These are phyloP conservation scores for Stramenopiles sp. DNA, from an alignment of 352 stramenopile genomes.

Conservation along the genomic window DNA sequence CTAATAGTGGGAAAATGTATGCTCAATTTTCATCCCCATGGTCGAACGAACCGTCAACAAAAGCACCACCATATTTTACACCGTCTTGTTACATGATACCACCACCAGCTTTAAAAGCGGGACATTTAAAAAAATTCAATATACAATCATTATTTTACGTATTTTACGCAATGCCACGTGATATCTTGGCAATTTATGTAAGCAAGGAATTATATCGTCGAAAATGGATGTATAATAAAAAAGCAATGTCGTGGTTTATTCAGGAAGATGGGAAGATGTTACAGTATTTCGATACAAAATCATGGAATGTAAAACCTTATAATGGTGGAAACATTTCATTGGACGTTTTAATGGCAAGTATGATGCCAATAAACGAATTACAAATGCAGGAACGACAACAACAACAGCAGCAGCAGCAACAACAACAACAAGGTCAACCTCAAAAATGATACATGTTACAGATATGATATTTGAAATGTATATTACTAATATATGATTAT, in stretches of 20 bases:
- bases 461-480: too few relatives aligned
- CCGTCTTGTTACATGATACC: slow-evolving; percentile 68
- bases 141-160: slow-evolving; percentile 97
- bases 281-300: neutral
- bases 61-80: slow-evolving; percentile 53
- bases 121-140: slow-evolving; percentile 91
- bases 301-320: neutral
- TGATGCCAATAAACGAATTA: neutral
- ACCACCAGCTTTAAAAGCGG: slow-evolving; percentile 85
- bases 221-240: slow-evolving; percentile 89
- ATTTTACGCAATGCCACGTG: slow-evolving; percentile 95
- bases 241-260: slow-evolving; percentile 89
- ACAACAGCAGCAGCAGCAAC: neutral
- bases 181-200: slow-evolving; percentile 76
- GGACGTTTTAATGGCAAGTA: neutral
- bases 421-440: neutral
- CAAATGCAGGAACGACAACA: neutral
- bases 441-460: neutral
- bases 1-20: slow-evolving; percentile 22
- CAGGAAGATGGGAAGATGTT: neutral
- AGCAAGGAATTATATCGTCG: slow-evolving; percentile 57
- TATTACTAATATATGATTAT: too few relatives aligned
- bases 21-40: slow-evolving; percentile 53
- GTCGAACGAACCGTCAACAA: slow-evolving; percentile 39
- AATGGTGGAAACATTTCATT: neutral